These are phyloP conservation scores for Chenopodium quinoa DNA, from an alignment of 148 eudicot genomes.

Conservation along the genomic window DNA sequence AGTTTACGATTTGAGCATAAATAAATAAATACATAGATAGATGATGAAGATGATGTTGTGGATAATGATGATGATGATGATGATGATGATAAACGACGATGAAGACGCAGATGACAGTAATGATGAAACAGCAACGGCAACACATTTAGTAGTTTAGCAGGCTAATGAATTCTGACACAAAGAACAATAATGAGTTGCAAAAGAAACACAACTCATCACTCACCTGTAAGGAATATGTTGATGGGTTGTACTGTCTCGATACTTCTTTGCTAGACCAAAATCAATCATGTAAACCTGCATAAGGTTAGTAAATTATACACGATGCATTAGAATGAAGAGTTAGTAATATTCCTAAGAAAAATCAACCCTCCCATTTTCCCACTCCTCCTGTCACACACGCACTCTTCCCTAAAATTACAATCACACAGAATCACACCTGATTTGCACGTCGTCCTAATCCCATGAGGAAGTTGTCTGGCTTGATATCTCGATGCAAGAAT, in stretches of 20 bases:
- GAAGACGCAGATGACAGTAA: background rate
- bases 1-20: background rate
- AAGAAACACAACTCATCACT: constrained; percentile 6
- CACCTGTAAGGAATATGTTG: constrained; percentile 97
- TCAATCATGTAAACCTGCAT: constrained; percentile 91
- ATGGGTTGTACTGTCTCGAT: constrained; percentile 86
- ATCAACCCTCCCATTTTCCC: background rate
- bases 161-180: background rate
- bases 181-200: background rate
- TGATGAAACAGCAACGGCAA: background rate
- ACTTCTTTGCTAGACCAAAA: constrained; percentile 98
- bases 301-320: constrained; percentile 5
- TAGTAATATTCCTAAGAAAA: constrained; percentile 2
- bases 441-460: constrained; percentile 98
- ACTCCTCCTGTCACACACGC: no score
- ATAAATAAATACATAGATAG: no score
- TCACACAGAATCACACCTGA: constrained; percentile 46
- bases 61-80: background rate
- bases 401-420: background rate
- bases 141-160: background rate
- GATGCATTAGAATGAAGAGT: constrained; percentile 5
- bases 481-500: constrained; percentile 95
- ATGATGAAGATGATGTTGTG: no score
- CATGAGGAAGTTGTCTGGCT: constrained; percentile 99
- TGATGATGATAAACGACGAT: background rate